Percentiles rank a stretch among this genome's conserved stretches.
Conservation (phyloP, 2,329 filamentous ascomycete genomes). For the Chaetomium sp. region DNA sequence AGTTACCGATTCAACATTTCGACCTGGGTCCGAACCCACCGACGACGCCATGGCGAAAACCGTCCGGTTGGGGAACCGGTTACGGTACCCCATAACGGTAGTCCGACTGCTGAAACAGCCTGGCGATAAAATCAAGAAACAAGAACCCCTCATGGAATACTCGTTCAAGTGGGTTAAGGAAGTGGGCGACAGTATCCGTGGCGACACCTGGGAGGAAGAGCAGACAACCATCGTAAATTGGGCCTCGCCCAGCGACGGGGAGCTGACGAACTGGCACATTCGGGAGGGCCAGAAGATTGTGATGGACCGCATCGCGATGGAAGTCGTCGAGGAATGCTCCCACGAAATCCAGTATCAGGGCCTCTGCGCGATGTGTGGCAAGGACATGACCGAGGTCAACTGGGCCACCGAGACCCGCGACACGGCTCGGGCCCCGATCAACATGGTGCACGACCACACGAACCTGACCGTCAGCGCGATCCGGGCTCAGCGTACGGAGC, state of each 20-base stretch:
- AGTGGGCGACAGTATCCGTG: conserved; percentile 58
- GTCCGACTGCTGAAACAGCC: conserved; percentile 72
- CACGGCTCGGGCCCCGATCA: conserved; percentile 81
- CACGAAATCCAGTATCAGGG: conserved; percentile 89
- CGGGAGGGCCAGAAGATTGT: conserved; percentile 57
- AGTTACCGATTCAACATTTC: background rate
- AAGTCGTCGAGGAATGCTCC: conserved; percentile 83
- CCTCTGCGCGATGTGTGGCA: conserved; percentile 85
- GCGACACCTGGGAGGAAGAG: conserved; percentile 58
- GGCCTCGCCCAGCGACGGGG: conserved; percentile 77
- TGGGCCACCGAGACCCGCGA: conserved; percentile 77
- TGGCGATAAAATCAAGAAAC: conserved; percentile 67
- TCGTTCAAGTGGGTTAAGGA: conserved; percentile 74
- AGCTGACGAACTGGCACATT: conserved; percentile 70
- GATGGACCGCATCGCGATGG: conserved; percentile 54
- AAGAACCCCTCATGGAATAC: conserved; percentile 79
- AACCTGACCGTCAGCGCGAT: conserved; percentile 75
- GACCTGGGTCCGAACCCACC: background rate
- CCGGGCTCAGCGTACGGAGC: conserved; percentile 75
- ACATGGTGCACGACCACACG: conserved; percentile 90
- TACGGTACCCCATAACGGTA: conserved; percentile 79
- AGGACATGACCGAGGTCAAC: conserved; percentile 88
- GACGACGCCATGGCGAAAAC: conserved; percentile 22
- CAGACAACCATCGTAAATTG: conserved; percentile 69
- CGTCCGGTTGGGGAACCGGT: conserved; percentile 23